phyloP scores from a whole-genome alignment of 768 basidiomycete species.

The Cyclocybe aegerita region DNA sequence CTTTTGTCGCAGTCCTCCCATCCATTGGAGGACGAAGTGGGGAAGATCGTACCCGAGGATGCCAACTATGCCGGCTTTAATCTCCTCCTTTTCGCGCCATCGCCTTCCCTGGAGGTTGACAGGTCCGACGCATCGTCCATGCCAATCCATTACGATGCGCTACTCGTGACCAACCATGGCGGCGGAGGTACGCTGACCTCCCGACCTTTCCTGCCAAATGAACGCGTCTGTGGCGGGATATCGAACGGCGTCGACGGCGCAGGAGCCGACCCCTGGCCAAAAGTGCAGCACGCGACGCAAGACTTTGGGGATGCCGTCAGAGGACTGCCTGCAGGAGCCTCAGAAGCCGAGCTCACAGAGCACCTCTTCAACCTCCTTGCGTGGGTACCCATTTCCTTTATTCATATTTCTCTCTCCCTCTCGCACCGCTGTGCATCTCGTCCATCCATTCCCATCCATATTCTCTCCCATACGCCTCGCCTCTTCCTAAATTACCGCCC shows the following conservation, averaged over 20 bases:
- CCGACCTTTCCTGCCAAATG: conserved; percentile 49
- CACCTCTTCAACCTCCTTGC: conserved; percentile 64
- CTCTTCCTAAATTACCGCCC: neutral
- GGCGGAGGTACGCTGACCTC: conserved; percentile 58
- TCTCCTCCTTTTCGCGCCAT: conserved; percentile 62
- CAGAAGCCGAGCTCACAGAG: conserved; percentile 55
- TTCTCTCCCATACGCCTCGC: no score
- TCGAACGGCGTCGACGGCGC: conserved; percentile 77
- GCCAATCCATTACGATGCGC: conserved; percentile 47
- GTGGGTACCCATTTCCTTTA: conserved; percentile 46
- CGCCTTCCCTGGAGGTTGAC: conserved; percentile 19
- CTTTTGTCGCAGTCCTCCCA: conserved; percentile 51
- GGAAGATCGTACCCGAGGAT: conserved; percentile 44
- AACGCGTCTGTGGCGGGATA: conserved; percentile 56
- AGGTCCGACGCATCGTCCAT: no score
- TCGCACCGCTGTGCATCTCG: no score
- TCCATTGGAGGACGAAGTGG: conserved; percentile 49
- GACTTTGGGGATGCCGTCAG: conserved; percentile 45
- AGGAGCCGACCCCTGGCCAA: conserved; percentile 68
- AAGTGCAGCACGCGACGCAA: conserved; percentile 59
- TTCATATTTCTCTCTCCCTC: neutral
- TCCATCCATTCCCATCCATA: no score
- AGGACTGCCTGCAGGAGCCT: conserved; percentile 30
- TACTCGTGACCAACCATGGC: conserved; percentile 69
- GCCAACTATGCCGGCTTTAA: conserved; percentile 79